phyloP scores from a whole-genome alignment of 331 rosid species.

The Dryas integrifolia region DNA sequence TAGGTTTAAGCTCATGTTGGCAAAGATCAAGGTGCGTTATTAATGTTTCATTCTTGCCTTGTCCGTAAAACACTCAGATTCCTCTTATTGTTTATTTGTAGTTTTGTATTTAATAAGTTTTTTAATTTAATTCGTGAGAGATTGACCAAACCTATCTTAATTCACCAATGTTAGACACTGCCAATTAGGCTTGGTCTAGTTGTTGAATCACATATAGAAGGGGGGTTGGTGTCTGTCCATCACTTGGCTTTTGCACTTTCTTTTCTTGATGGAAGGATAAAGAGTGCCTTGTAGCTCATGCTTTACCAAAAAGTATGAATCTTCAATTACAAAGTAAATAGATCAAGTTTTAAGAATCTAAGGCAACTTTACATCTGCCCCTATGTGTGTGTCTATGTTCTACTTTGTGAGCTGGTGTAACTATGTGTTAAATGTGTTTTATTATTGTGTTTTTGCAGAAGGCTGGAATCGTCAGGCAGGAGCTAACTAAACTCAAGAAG shows the following conservation, averaged over 20 bases:
- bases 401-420: not conserved
- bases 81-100: not conserved
- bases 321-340: not conserved
- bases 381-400: too few species aligned
- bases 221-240: not conserved
- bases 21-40: slow-evolving; percentile 51
- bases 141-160: not conserved
- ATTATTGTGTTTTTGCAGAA: slow-evolving; percentile 31
- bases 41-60: not conserved
- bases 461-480: slow-evolving; percentile 53
- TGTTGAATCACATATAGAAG: not conserved
- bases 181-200: not conserved
- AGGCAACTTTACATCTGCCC: too few species aligned
- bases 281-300: not conserved
- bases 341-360: not conserved
- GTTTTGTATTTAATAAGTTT: not conserved
- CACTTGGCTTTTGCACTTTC: not conserved
- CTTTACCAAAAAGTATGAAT: not conserved
- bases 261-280: not conserved
- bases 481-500: slow-evolving; percentile 55
- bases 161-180: not conserved
- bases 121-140: not conserved
- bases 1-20: slow-evolving; percentile 61
- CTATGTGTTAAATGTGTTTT: not conserved
- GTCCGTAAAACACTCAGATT: not conserved